These are phyloP conservation scores for Talinum fruticosum DNA, from an alignment of 148 eudicot genomes.

Conservation along the genomic window DNA sequence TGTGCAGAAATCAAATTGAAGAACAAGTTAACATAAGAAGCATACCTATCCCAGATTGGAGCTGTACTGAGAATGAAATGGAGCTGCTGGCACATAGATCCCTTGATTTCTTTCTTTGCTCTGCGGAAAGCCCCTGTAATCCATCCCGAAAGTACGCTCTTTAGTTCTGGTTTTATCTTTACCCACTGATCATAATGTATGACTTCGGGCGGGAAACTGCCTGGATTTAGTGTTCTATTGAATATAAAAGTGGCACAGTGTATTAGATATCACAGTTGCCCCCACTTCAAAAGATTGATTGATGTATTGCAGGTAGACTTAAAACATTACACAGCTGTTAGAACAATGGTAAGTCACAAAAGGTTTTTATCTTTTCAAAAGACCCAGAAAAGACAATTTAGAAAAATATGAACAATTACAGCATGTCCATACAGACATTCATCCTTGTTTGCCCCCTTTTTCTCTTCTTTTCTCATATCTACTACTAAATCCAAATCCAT, in stretches of 20 bases:
- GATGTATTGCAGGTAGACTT: not conserved
- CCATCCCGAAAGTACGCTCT: conserved; percentile 65
- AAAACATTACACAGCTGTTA: not conserved
- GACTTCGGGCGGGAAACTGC: conserved; percentile 68
- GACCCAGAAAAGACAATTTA: not conserved
- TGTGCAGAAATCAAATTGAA: not conserved
- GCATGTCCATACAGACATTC: not conserved
- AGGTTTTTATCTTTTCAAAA: not conserved
- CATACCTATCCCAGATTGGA: conserved; percentile 89
- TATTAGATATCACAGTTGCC: conserved; percentile 7
- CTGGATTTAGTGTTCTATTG: conserved; percentile 52
- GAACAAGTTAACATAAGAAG: conserved; percentile 8
- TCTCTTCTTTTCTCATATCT: not conserved
- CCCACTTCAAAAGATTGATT: not conserved
- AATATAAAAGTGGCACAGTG: conserved; percentile 12
- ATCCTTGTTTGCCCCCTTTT: not conserved
- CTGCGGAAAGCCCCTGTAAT: conserved; percentile 58
- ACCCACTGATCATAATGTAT: conserved; percentile 74
- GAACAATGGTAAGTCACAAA: not conserved
- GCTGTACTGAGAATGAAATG: conserved; percentile 66
- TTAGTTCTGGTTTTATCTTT: conserved; percentile 55
- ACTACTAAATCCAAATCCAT: not conserved
- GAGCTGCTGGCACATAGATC: conserved; percentile 61
- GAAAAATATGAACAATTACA: not conserved
- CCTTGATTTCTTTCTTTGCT: conserved; percentile 76